A percentile compares a stretch with the other conserved stretches of the same genome.
Conservation (phyloP, 2,329 filamentous ascomycete species). For the Knoxdaviesia proteae region DNA sequence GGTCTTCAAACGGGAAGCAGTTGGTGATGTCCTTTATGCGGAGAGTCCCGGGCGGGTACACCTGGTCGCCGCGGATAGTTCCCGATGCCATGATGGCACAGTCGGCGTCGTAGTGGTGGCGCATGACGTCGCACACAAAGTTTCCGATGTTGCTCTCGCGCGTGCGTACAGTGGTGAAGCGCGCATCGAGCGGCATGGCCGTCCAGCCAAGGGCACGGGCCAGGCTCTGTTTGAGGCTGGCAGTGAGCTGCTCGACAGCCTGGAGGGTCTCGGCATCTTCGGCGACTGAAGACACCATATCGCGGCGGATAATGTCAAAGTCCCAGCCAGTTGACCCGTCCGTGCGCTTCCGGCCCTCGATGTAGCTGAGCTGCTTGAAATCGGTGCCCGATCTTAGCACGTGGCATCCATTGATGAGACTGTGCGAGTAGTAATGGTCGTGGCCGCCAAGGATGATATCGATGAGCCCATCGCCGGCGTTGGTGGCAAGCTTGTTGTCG, state of each 20-base stretch:
- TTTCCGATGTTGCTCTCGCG: conserved; percentile 73
- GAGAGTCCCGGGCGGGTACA: conserved; percentile 65
- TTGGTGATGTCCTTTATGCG: conserved; percentile 65
- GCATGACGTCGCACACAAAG: conserved; percentile 83
- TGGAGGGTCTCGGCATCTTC: conserved; percentile 6
- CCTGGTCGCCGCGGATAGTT: conserved; percentile 71
- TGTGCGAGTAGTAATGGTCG: conserved; percentile 74
- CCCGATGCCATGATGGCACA: conserved; percentile 70
- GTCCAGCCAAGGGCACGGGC: conserved; percentile 74
- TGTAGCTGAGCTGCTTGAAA: conserved; percentile 80
- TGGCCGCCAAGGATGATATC: conserved; percentile 80
- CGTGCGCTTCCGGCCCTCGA: conserved; percentile 41
- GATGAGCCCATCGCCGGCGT: conserved; percentile 44
- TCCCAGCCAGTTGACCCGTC: conserved; percentile 39
- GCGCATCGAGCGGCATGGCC: conserved; percentile 59
- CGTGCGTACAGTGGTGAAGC: conserved; percentile 63
- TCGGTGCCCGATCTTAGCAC: conserved; percentile 75
- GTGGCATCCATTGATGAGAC: conserved; percentile 57
- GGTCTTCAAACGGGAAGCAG: conserved; percentile 85
- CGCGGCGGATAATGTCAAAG: conserved; percentile 54
- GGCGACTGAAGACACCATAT: conserved; percentile 48
- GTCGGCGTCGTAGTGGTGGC: conserved; percentile 60
- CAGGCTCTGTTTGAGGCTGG: conserved; percentile 52
- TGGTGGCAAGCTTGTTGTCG: conserved; percentile 64
- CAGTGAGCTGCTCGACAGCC: conserved; percentile 34